Evolutionary conservation across 441 rosid species (phyloP).

Genomic region (Hura crepitans): DNA sequence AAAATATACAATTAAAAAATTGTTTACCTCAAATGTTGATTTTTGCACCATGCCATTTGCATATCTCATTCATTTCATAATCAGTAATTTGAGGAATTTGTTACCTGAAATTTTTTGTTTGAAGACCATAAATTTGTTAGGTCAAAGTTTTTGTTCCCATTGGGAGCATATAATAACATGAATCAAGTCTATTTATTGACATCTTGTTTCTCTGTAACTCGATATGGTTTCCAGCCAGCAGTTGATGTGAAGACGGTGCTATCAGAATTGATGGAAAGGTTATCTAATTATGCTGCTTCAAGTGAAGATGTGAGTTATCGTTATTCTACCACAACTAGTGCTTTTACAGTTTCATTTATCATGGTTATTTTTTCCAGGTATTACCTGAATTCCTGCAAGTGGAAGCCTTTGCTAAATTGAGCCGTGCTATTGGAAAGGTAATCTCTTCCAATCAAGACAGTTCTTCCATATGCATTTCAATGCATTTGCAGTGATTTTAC

Average conservation of each 20-base stretch:
- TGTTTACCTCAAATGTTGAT: neutral
- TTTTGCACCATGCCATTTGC: neutral
- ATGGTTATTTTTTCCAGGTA: conserved; percentile 27
- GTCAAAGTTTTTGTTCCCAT: neutral
- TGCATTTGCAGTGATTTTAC: neutral
- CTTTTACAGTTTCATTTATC: neutral
- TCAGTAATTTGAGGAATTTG: neutral
- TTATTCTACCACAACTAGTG: neutral
- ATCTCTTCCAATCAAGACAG: neutral
- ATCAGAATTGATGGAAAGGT: conserved; percentile 90
- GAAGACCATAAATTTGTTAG: neutral
- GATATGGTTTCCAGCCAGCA: conserved; percentile 52
- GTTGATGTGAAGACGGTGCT: conserved; percentile 96
- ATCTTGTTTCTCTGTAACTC: conserved; percentile 17
- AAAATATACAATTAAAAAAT: neutral
- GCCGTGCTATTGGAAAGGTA: conserved; percentile 95
- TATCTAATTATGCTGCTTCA: conserved; percentile 92
- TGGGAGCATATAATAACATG: neutral
- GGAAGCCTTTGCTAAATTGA: conserved; percentile 94
- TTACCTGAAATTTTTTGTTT: neutral
- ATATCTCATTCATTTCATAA: neutral
- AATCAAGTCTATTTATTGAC: conserved; percentile 4
- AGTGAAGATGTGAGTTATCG: conserved; percentile 51
- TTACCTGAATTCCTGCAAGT: conserved; percentile 93
- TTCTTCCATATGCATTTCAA: neutral